Conservation (phyloP, 2,329 filamentous ascomycete species). For the Fusarium continuum region DNA sequence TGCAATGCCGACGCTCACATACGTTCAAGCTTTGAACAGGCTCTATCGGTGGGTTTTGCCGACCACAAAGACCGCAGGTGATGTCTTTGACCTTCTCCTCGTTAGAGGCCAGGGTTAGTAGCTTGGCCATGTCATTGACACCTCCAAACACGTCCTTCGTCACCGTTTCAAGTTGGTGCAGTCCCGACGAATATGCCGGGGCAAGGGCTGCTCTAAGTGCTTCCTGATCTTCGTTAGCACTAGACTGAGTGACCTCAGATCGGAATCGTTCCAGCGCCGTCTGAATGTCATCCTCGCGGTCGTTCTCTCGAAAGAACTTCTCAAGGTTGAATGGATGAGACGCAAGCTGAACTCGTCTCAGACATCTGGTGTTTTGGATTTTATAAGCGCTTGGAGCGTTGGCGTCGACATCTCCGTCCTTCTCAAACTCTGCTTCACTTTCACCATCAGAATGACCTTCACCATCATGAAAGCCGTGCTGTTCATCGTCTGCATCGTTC, state of each 20-base stretch:
- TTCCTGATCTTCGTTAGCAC: accelerated
- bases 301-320: slow-evolving; percentile 22
- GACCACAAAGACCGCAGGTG: slow-evolving; percentile 18
- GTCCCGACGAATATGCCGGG: background rate
- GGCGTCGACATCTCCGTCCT: background rate
- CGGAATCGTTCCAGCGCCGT: background rate
- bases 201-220: accelerated
- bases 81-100: background rate
- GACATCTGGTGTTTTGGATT: background rate
- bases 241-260: background rate
- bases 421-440: background rate
- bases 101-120: slow-evolving; percentile 24
- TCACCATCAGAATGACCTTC: accelerated
- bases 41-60: accelerated
- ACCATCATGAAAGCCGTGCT: accelerated
- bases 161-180: background rate
- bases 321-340: slow-evolving; percentile 47
- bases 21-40: slow-evolving; percentile 8
- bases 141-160: background rate
- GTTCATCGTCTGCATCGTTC: too few relatives aligned
- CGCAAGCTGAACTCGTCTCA: slow-evolving; percentile 25
- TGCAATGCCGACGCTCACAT: background rate
- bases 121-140: slow-evolving; percentile 16
- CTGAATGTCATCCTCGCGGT: background rate
- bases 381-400: background rate